Evolutionary conservation across 2,329 filamentous ascomycete species (phyloP), one percentile per base, ranked within the genome.

Genomic region (Fusarium vanettenii): DNA sequence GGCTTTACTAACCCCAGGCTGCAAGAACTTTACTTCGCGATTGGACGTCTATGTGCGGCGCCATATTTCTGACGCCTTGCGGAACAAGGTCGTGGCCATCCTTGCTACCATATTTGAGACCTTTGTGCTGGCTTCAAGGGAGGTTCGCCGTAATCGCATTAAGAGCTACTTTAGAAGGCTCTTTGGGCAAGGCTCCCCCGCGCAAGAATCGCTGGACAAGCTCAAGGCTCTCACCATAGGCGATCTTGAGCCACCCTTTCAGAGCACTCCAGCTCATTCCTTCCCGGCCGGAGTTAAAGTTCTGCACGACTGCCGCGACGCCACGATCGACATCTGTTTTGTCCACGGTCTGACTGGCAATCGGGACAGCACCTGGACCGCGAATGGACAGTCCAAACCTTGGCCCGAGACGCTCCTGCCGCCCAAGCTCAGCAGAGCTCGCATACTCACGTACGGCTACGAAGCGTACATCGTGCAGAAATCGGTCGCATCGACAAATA

Each of bases 361-460:
- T 63, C 81, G 83, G 1, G 79, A 82, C 4, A 77, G 62, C 4
- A 85, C 84, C 5, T 86, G 83, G 84, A 84, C 81, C 8, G 80
- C 80, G 7, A 33, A 72, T 1, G 77, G 76, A 6, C 72, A 74
- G n/a, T 20, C 55, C 8, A 57, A 55, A 20, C 81, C 82, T 2
- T 85, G 83, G 84, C 82, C 82, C 0, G 39, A 79, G 60, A 71
- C 71, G 0, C 74, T 85, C n/a, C 78, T 85, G 0, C 77, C 82
- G 1, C 22, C 52, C 0, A 75, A 78, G 60, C 67, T 85, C 35
- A 57, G 62, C 0, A 79, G 68, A 1, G 81, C 81, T 31, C 81
- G 84, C n/a, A 74, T 86, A 7, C 78, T 86, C 22, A 83, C 82
- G 0, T 86, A 80, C 31, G 84, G 84, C 31, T 86, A 86, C 69